Conservation (phyloP, 352 stramenopile genomes). For the Globisporangium orthogonon region DNA sequence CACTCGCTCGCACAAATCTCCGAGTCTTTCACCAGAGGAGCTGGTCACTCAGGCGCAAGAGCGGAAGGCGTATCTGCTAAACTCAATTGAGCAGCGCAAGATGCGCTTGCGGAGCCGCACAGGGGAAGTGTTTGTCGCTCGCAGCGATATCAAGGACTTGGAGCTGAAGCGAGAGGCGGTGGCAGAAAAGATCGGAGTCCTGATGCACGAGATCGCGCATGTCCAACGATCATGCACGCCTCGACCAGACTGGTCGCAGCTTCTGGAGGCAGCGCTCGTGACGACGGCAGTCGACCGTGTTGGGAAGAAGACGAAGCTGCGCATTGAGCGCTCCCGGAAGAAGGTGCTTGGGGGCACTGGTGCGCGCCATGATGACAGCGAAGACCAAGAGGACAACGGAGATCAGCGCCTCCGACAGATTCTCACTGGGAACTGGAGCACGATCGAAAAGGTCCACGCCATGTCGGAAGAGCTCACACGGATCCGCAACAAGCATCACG, state of each 20-base stretch:
- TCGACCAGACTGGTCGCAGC: slow-evolving; percentile 55
- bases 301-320: slow-evolving; percentile 26
- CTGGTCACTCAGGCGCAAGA: slow-evolving; percentile 5
- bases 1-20: no score
- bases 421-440: slow-evolving; percentile 51
- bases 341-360: slow-evolving; percentile 6
- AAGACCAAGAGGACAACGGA: slow-evolving; percentile 25
- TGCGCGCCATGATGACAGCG: slow-evolving; percentile 2
- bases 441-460: slow-evolving; percentile 51
- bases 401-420: slow-evolving; percentile 36
- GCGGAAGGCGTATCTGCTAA: slow-evolving; percentile 9
- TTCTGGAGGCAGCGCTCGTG: slow-evolving; percentile 41
- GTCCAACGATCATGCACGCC: slow-evolving; percentile 56
- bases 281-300: slow-evolving; percentile 47
- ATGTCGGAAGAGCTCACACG: slow-evolving; percentile 40
- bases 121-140: slow-evolving; percentile 59
- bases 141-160: slow-evolving; percentile 27
- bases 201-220: slow-evolving; percentile 32
- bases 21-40: not conserved
- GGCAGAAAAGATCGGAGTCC: slow-evolving; percentile 13
- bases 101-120: slow-evolving; percentile 30
- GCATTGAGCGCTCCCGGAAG: slow-evolving; percentile 18
- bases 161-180: slow-evolving; percentile 22
- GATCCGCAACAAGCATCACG: slow-evolving; percentile 46
- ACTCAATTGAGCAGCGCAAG: slow-evolving; percentile 26